phyloP scores from a whole-genome alignment of 192 early-diverging fungal genomes.

The Polychytrium aggregatum region DNA sequence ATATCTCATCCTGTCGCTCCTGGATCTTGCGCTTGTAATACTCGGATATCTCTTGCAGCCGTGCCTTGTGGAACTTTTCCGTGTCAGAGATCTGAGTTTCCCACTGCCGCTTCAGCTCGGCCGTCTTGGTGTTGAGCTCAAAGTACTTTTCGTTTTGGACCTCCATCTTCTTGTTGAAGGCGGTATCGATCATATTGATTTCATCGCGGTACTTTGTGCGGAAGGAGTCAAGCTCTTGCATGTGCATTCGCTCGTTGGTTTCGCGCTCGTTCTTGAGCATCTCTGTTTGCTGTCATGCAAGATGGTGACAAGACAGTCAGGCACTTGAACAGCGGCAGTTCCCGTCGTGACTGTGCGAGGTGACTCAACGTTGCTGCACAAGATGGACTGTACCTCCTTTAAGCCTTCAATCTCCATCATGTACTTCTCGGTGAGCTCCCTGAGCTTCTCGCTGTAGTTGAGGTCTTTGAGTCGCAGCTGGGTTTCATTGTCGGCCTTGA shows the following conservation, averaged over 20 bases:
- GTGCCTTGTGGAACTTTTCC: slow-evolving; percentile 10
- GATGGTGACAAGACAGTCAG: too few species aligned
- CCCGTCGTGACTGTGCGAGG: too few species aligned
- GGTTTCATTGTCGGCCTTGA: slow-evolving; percentile 37
- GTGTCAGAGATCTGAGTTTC: slow-evolving; percentile 28
- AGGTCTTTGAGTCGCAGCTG: slow-evolving; percentile 37
- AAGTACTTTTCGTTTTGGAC: slow-evolving; percentile 29
- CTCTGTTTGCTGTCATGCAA: too few species aligned
- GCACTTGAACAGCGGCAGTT: too few species aligned
- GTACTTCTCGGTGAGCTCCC: slow-evolving; percentile 36
- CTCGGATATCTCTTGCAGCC: slow-evolving; percentile 21
- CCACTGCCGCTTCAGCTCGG: slow-evolving; percentile 28
- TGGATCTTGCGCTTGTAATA: slow-evolving; percentile 32
- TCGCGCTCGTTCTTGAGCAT: too few species aligned
- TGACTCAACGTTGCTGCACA: too few species aligned
- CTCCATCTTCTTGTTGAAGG: slow-evolving; percentile 31
- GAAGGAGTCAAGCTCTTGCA: too few species aligned
- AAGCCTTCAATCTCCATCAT: slow-evolving; percentile 32
- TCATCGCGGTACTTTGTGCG: too few species aligned
- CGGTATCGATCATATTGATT: slow-evolving; percentile 14
- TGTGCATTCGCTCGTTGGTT: too few species aligned
- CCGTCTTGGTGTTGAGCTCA: slow-evolving; percentile 14
- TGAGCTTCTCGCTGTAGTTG: slow-evolving; percentile 30
- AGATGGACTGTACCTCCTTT: too few species aligned
- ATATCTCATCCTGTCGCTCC: slow-evolving; percentile 29